Evolutionary conservation across 495 filamentous ascomycete genomes (phyloP), one percentile per base, ranked within the genome.

Genomic region (Daldinia loculata): DNA sequence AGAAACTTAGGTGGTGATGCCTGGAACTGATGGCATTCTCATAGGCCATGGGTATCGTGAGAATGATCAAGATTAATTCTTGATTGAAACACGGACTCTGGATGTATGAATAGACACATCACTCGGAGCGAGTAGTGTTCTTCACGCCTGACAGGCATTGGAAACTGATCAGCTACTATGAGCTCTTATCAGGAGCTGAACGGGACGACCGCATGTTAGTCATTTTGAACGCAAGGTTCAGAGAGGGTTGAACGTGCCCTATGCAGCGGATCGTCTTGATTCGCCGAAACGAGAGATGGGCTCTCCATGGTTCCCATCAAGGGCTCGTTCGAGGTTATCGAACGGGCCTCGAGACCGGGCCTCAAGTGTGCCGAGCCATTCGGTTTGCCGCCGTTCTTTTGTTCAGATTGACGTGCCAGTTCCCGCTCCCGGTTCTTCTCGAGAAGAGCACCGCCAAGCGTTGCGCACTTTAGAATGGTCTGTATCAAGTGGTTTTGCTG

Each of bases 401-500:
- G 62, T 11, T 83, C 80, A 32, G 77, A 75, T 29, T 79, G 75
- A 38, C 79, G 75, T 1, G 80, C 75, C 30, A 85, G 75, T 63
- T 85, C 84, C 9, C 81, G 77, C 66, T 84, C 82, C 15, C 83
- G 78, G 74, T 83, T 85, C 80, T 85, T 84, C 70, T 97, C 93
- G 63, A 97, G 82, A 34, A 98, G 86, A 48, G 92, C 92, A 12
- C 94, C 94, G 67, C 95, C 95, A 29, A 98, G 89, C 3, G 95
- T 98, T 12, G 92, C 92, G 75, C 92, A 95, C 79, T 98, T 97
- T 70, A 99, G 84, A 62, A 99, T 99, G 6, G 95, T 98, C 79
- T 99, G 96, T 79, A 98, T 98, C 81, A 99, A 90, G 77, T 97
- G 93, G 78, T 97, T 98, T 78, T 97, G 95, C 80, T 98, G 97